Conservation (phyloP, 768 basidiomycete genomes). For the Kwoniella sp. region DNA sequence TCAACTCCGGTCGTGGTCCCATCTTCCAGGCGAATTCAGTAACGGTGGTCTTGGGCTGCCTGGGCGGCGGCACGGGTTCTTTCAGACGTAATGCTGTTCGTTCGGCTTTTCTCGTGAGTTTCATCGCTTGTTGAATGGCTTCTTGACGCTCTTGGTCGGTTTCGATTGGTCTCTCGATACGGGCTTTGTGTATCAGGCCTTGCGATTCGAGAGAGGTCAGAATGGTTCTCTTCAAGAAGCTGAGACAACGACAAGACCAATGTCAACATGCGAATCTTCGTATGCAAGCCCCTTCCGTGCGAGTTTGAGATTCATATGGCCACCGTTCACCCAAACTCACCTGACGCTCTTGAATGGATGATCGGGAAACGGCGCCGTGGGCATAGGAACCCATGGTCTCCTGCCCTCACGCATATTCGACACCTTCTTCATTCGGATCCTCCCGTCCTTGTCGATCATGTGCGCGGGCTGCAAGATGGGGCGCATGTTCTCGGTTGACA, state of each 20-base stretch:
- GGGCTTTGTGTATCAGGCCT: slow-evolving; percentile 35
- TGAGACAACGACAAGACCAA: slow-evolving; percentile 1
- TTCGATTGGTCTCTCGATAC: slow-evolving; percentile 23
- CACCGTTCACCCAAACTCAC: slow-evolving; percentile 26
- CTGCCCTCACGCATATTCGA: slow-evolving; percentile 41
- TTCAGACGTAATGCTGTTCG: slow-evolving; percentile 21
- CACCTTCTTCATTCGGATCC: slow-evolving; percentile 41
- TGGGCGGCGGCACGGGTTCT: slow-evolving; percentile 21
- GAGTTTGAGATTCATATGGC: too few species aligned
- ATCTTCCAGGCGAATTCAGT: slow-evolving; percentile 30
- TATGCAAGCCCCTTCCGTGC: too few species aligned
- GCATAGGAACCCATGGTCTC: slow-evolving; percentile 39
- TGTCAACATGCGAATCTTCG: background rate
- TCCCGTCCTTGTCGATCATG: slow-evolving; percentile 26
- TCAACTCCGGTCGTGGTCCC: slow-evolving; percentile 10
- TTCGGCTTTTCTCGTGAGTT: slow-evolving; percentile 26
- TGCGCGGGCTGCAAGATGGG: slow-evolving; percentile 31
- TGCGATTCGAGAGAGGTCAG: slow-evolving; percentile 39
- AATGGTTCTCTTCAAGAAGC: slow-evolving; percentile 39
- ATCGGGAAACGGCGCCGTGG: slow-evolving; percentile 39
- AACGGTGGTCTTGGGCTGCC: slow-evolving; percentile 16
- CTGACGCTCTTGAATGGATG: slow-evolving; percentile 45
- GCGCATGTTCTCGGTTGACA: slow-evolving; percentile 27
- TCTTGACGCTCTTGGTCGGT: slow-evolving; percentile 35
- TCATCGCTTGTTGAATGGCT: slow-evolving; percentile 29